A percentile compares a stretch with the other conserved stretches of the same genome.
Conservation (phyloP, 371 early-diverging fungal species). For the Lichtheimia ramosa region DNA sequence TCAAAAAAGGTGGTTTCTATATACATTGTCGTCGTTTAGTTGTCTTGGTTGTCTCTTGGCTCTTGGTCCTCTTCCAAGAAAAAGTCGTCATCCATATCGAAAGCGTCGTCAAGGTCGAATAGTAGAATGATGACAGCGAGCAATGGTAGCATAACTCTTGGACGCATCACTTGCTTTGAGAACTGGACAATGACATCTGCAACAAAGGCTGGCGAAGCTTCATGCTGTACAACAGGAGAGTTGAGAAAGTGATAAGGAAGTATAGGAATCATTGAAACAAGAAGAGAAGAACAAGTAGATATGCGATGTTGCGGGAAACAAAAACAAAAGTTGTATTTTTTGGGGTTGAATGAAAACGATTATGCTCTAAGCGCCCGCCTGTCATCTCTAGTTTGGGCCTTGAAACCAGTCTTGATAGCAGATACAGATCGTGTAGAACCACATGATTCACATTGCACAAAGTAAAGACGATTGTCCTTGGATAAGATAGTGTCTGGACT, state of each 20-base stretch:
- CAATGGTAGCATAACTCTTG: slow-evolving; percentile 36
- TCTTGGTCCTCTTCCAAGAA: slow-evolving; percentile 26
- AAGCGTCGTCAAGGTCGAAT: slow-evolving; percentile 44
- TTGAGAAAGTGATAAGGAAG: slow-evolving; percentile 15
- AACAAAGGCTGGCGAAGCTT: slow-evolving; percentile 25
- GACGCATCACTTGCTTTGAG: slow-evolving; percentile 38
- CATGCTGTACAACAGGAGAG: neutral
- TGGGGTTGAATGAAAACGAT: slow-evolving; percentile 2
- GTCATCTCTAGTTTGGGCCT: slow-evolving; percentile 79
- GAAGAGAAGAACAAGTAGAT: neutral
- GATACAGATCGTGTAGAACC: slow-evolving; percentile 96
- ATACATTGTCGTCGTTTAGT: no score
- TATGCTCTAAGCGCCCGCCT: slow-evolving; percentile 59
- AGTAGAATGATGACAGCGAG: slow-evolving; percentile 37
- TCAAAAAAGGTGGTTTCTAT: no score
- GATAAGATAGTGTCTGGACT: slow-evolving; percentile 94
- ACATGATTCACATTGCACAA: slow-evolving; percentile 98
- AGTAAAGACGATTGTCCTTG: slow-evolving; percentile 98
- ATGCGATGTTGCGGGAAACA: neutral
- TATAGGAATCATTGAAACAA: slow-evolving; percentile 6
- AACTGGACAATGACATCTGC: slow-evolving; percentile 41
- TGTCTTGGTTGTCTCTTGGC: neutral
- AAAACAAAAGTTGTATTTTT: neutral
- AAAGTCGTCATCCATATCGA: slow-evolving; percentile 38
- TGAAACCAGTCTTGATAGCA: slow-evolving; percentile 98